A percentile compares a stretch with the other conserved stretches of the same genome.
phyloP scores from a whole-genome alignment of 1,284 basidiomycete genomes.

The Gymnopus androsaceus region DNA sequence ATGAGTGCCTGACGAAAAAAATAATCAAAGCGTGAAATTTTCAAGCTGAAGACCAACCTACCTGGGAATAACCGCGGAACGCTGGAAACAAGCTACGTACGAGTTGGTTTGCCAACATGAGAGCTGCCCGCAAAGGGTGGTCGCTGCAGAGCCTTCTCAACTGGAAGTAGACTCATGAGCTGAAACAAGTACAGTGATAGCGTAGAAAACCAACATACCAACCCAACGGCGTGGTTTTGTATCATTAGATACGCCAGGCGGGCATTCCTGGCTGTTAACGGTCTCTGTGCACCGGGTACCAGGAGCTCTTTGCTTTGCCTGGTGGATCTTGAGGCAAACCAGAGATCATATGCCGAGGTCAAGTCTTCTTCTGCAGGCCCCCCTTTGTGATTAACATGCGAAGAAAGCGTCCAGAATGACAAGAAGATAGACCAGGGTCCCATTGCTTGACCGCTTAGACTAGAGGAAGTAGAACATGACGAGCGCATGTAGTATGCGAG shows the following conservation, averaged over 20 bases:
- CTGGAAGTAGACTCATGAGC: constrained; percentile 22
- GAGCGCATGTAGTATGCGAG: constrained; percentile 8
- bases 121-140: constrained; percentile 64
- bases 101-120: constrained; percentile 69
- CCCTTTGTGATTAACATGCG: constrained; percentile 16
- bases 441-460: constrained; percentile 10
- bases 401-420: constrained; percentile 22
- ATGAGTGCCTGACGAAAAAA: constrained; percentile 58
- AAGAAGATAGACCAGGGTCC: constrained; percentile 8
- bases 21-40: neutral
- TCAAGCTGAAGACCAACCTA: constrained; percentile 24
- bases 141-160: constrained; percentile 59
- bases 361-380: constrained; percentile 20
- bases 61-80: constrained; percentile 79
- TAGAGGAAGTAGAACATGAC: constrained; percentile 11
- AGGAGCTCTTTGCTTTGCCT: constrained; percentile 43
- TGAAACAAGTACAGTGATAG: constrained; percentile 4
- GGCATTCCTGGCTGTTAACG: constrained; percentile 54
- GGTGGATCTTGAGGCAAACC: constrained; percentile 62
- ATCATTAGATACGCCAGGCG: constrained; percentile 57
- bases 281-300: constrained; percentile 67
- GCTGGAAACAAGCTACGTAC: constrained; percentile 74
- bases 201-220: constrained; percentile 37
- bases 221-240: constrained; percentile 53
- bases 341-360: constrained; percentile 53